Percentiles rank a stretch among this genome's conserved stretches.
Evolutionary conservation across 2,329 filamentous ascomycete genomes (phyloP).

Genomic region (Cercospora sp.): DNA sequence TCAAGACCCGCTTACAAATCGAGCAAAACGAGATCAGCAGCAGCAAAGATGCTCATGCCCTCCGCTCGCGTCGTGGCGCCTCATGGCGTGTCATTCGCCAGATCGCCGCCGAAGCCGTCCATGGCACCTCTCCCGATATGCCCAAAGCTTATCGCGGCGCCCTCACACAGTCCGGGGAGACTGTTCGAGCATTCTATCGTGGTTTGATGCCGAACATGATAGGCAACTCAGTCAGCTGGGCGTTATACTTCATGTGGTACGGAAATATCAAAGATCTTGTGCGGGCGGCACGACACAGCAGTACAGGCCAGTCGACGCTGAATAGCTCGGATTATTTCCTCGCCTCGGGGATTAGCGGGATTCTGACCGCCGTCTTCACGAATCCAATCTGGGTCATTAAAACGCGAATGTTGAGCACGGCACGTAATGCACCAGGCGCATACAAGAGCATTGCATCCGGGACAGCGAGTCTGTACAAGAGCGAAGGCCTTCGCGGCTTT

Average conservation of each 20-base stretch:
- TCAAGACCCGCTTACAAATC: constrained; percentile 89
- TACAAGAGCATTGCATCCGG: constrained; percentile 78
- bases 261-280: constrained; percentile 59
- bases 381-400: constrained; percentile 99
- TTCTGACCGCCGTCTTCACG: constrained; percentile 76
- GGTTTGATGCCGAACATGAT: constrained; percentile 87
- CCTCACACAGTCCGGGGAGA: constrained; percentile 15
- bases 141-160: constrained; percentile 1
- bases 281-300: constrained; percentile 34
- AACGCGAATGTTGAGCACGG: constrained; percentile 91
- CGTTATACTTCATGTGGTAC: constrained; percentile 82
- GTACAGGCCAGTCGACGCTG: constrained; percentile 47
- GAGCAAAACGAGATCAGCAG: constrained; percentile 25
- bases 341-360: constrained; percentile 68
- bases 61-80: constrained; percentile 27
- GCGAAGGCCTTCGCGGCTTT: constrained; percentile 76
- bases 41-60: background rate
- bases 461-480: constrained; percentile 62
- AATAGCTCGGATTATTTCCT: constrained; percentile 74
- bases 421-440: constrained; percentile 70
- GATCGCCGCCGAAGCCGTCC: constrained; percentile 33
- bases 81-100: constrained; percentile 32
- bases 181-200: constrained; percentile 69
- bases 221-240: constrained; percentile 89
- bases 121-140: constrained; percentile 18